These are phyloP conservation scores for Xylaria sp. DNA, from an alignment of 2,329 filamentous ascomycete genomes.

Conservation along the genomic window DNA sequence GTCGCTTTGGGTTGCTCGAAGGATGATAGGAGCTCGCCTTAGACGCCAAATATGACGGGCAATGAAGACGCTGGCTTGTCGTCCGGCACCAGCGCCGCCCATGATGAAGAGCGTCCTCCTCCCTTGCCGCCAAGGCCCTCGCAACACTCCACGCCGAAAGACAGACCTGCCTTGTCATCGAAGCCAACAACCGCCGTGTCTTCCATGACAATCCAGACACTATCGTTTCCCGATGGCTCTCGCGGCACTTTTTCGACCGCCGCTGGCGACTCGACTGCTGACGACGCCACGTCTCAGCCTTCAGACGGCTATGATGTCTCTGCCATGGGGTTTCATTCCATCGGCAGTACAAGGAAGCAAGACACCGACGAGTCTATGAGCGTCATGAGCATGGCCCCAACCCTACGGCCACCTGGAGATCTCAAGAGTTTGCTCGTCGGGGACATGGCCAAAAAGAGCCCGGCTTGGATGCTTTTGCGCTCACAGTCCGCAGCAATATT, in stretches of 20 bases:
- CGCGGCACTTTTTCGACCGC: conserved; percentile 68
- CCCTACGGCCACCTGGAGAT: conserved; percentile 72
- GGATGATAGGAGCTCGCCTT: conserved; percentile 39
- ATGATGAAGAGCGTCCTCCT: conserved; percentile 61
- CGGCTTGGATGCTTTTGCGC: conserved; percentile 75
- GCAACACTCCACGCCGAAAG: conserved; percentile 38
- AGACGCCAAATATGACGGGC: conserved; percentile 45
- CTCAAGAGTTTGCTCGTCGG: conserved; percentile 85
- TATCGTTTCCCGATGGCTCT: conserved; percentile 77
- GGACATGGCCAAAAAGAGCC: conserved; percentile 72
- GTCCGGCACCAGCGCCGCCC: conserved; percentile 39
- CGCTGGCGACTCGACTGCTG: conserved; percentile 50
- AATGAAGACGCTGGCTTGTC: conserved; percentile 50
- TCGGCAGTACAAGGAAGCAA: conserved; percentile 55
- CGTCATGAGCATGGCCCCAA: conserved; percentile 73
- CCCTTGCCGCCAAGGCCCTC: conserved; percentile 66
- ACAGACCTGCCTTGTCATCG: conserved; percentile 60
- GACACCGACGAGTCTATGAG: conserved; percentile 71
- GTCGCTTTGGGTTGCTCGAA: conserved; percentile 26
- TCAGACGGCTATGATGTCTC: conserved; percentile 37
- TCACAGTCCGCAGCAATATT: conserved; percentile 69
- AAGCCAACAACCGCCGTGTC: conserved; percentile 88
- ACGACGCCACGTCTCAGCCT: conserved; percentile 51
- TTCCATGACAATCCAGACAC: conserved; percentile 80
- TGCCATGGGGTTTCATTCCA: conserved; percentile 44